Evolutionary conservation across 1,284 basidiomycete genomes (phyloP).

Genomic region (Wallemia mellicola): DNA sequence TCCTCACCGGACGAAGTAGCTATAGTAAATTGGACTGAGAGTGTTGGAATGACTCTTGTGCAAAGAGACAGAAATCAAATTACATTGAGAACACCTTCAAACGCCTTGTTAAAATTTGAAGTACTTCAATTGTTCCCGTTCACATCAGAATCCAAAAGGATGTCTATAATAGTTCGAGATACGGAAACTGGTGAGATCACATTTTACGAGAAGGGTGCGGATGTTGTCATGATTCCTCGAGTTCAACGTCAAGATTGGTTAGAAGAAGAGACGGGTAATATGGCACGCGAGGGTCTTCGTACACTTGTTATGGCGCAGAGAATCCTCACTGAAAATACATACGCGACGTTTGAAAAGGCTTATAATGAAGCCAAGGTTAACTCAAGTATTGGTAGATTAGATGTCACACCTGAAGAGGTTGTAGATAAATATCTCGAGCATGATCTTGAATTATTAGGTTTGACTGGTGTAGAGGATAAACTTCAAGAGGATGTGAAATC

Average conservation of each 20-base stretch:
- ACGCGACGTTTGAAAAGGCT: conserved; percentile 38
- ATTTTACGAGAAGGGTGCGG: conserved; percentile 90
- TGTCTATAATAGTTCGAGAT: conserved; percentile 88
- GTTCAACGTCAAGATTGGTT: conserved; percentile 96
- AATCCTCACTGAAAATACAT: conserved; percentile 35
- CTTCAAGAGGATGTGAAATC: conserved; percentile 86
- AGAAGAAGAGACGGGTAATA: conserved; percentile 93
- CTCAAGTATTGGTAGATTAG: conserved; percentile 41
- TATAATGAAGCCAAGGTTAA: conserved; percentile 47
- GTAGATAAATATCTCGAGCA: conserved; percentile 50
- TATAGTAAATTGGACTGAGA: conserved; percentile 93
- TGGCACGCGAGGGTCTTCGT: conserved; percentile 84
- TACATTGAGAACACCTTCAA: conserved; percentile 37
- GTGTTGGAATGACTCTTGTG: conserved; percentile 61
- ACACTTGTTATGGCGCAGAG: conserved; percentile 79
- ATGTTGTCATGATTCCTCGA: conserved; percentile 81
- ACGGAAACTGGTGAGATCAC: conserved; percentile 38
- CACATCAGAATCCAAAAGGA: conserved; percentile 91
- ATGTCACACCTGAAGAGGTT: conserved; percentile 36
- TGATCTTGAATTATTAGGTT: conserved; percentile 65
- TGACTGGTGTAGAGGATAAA: conserved; percentile 97
- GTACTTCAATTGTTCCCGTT: conserved; percentile 75
- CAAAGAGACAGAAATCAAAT: conserved; percentile 69
- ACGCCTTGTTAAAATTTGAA: conserved; percentile 36
- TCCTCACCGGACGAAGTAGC: conserved; percentile 97